A percentile compares a stretch with the other conserved stretches of the same genome.
phyloP scores from a whole-genome alignment of 306 rosid species.

The Lathyrus sativus region DNA sequence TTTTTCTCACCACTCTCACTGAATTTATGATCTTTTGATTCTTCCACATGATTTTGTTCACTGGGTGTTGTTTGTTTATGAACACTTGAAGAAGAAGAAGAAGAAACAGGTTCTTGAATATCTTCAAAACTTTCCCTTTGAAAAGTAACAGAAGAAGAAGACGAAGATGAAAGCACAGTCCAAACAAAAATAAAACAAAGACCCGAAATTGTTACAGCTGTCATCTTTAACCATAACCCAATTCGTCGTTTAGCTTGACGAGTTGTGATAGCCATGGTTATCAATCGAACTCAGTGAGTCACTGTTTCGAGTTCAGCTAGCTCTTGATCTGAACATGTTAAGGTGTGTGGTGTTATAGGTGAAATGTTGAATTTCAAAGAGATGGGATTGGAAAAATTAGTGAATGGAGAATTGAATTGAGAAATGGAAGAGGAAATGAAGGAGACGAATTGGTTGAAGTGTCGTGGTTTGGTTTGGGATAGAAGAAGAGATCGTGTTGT shows the following conservation, averaged over 20 bases:
- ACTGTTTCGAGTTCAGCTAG: neutral
- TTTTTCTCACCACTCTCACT: constrained; percentile 39
- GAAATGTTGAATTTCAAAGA: neutral
- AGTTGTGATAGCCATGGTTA: constrained; percentile 58
- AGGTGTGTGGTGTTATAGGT: neutral
- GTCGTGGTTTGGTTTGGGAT: neutral
- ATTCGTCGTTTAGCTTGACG: constrained; percentile 79
- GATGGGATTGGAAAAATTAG: neutral
- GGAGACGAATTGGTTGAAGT: neutral
- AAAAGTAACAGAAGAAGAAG: constrained; percentile 60
- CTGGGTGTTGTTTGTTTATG: constrained; percentile 7
- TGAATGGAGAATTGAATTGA: neutral
- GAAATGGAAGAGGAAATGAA: neutral
- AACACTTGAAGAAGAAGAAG: constrained; percentile 22
- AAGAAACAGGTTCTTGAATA: constrained; percentile 65
- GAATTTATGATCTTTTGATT: constrained; percentile 28
- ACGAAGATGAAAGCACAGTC: constrained; percentile 72
- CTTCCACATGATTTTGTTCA: constrained; percentile 3
- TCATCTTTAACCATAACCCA: constrained; percentile 75
- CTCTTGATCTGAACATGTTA: neutral
- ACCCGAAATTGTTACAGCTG: constrained; percentile 73
- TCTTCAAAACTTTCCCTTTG: constrained; percentile 90
- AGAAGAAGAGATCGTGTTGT: neutral
- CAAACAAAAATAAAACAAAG: constrained; percentile 81
- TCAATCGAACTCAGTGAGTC: neutral